Evolutionary conservation across 306 rosid genomes (phyloP).

Genomic region (Rosa lucieae): DNA sequence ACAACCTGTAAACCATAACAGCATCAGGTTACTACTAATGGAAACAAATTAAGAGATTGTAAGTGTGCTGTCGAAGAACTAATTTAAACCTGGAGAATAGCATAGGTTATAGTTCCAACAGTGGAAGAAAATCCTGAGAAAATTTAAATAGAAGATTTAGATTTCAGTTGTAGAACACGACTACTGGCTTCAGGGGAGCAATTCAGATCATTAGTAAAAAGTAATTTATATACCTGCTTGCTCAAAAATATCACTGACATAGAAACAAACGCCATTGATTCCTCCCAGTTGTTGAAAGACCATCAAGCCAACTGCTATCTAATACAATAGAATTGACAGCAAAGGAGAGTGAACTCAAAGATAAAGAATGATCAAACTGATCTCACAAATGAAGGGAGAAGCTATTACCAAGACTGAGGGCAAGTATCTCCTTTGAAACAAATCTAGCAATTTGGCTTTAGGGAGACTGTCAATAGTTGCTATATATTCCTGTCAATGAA

Average conservation of each 20-base stretch:
- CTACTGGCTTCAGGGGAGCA: not conserved
- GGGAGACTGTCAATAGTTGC: slow-evolving; percentile 64
- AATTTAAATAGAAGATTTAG: slow-evolving; percentile 1
- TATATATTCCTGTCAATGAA: slow-evolving; percentile 62
- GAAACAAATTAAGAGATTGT: not conserved
- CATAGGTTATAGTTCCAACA: slow-evolving; percentile 56
- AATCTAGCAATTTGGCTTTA: slow-evolving; percentile 63
- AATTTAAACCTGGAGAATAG: slow-evolving; percentile 60
- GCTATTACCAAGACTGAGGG: slow-evolving; percentile 58
- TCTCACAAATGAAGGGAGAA: slow-evolving; percentile 1
- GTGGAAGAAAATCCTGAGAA: slow-evolving; percentile 64
- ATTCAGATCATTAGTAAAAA: not conserved
- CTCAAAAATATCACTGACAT: slow-evolving; percentile 65
- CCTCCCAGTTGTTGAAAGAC: slow-evolving; percentile 89
- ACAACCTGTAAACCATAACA: slow-evolving; percentile 48
- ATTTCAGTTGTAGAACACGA: slow-evolving; percentile 9
- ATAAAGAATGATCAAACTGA: not conserved
- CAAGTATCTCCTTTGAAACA: slow-evolving; percentile 72
- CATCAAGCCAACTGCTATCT: slow-evolving; percentile 84
- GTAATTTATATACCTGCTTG: slow-evolving; percentile 47
- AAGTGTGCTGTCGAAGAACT: not conserved
- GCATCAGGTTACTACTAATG: not conserved
- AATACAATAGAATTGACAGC: slow-evolving; percentile 5
- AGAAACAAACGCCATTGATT: slow-evolving; percentile 75
- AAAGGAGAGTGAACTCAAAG: not conserved